Evolutionary conservation across 805 yeast genomes (phyloP), one percentile per base, ranked within the genome.

Genomic region (Starmerella roubikii): DNA sequence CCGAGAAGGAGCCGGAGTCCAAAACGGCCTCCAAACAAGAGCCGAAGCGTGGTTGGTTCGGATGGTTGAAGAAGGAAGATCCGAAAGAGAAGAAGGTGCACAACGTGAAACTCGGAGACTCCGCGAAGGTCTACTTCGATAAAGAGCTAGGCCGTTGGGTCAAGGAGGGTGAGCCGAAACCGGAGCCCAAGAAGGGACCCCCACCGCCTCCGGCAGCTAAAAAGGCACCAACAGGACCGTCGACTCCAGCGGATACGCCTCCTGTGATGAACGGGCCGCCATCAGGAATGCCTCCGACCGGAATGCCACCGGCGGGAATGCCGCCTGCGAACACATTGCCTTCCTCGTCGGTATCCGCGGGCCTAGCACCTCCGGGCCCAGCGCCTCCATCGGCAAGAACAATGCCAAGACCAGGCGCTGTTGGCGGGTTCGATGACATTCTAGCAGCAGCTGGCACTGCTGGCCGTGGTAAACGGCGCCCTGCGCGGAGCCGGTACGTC

Each of bases 141-240:
- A 88, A 82, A 51, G 74, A 79, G 42, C 68, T 79, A 54, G 76
- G 78, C 55, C 71, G 94, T 52, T 91, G 96, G 95, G 73, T 91
- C 37, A 77, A 83, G 72, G 3, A 71, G 76, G 20, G 65, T 70
- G 35, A 91, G 73, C 54, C 54, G 13, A 38, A 51, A 11, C 60
- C 61, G 5, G 47, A 44, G 34, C 57, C 54, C 18, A 49, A 44
- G 18, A 67, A 37, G 65, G 74, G 78, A 2, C 78, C 88, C 3
- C 88, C 94, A 4, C 91, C 93, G 3, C 72, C 77, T 1, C 76
- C 76, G 20, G 15, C 22, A 5, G 45, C 49, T 41, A 16, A 36
- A 45, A 27, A 20, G 3, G 20, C 31, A 7, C 20, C 20, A 19
- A n/a, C 37, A 30, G 33, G 17, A 4, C 39, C 39, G 4, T 27